Conservation (phyloP, 1,284 basidiomycete genomes). For the Phellopilus nigrolimitatus region DNA sequence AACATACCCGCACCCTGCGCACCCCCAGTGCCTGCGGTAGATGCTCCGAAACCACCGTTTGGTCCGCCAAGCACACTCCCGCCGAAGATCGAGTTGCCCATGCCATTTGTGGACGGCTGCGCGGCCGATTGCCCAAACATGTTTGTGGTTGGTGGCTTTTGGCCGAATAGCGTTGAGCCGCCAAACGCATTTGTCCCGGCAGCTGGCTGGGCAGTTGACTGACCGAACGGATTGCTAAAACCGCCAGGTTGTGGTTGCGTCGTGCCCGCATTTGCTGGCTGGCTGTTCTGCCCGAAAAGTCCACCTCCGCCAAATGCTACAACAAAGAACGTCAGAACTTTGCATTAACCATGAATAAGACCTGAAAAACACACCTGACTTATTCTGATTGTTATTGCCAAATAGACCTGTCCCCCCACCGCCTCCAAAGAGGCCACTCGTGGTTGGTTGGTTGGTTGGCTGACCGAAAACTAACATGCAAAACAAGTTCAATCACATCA, state of each 20-base stretch:
- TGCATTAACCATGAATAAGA: conserved; percentile 25
- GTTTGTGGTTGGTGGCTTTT: conserved; percentile 20
- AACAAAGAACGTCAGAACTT: conserved; percentile 24
- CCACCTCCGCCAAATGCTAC: conserved; percentile 32
- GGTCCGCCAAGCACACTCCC: conserved; percentile 31
- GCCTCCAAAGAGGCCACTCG: conserved; percentile 26
- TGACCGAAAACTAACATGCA: conserved; percentile 24
- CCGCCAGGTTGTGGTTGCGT: conserved; percentile 31
- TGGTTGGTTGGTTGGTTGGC: conserved; percentile 25
- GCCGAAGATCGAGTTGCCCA: conserved; percentile 46
- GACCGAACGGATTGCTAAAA: conserved; percentile 40
- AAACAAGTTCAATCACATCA: neutral
- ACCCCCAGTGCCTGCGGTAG: conserved; percentile 33
- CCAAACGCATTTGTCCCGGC: conserved; percentile 28
- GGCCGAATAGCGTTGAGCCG: conserved; percentile 26
- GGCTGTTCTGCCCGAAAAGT: conserved; percentile 42
- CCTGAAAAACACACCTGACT: conserved; percentile 22
- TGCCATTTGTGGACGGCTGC: conserved; percentile 28
- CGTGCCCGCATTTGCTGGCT: conserved; percentile 31
- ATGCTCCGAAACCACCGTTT: conserved; percentile 35
- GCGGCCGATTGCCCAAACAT: conserved; percentile 25
- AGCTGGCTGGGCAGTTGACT: conserved; percentile 32
- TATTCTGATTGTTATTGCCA: conserved; percentile 29
- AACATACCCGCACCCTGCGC: conserved; percentile 47
- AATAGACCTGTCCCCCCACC: conserved; percentile 38